phyloP scores from a whole-genome alignment of 495 filamentous ascomycete genomes.

The Neurospora sp. region DNA sequence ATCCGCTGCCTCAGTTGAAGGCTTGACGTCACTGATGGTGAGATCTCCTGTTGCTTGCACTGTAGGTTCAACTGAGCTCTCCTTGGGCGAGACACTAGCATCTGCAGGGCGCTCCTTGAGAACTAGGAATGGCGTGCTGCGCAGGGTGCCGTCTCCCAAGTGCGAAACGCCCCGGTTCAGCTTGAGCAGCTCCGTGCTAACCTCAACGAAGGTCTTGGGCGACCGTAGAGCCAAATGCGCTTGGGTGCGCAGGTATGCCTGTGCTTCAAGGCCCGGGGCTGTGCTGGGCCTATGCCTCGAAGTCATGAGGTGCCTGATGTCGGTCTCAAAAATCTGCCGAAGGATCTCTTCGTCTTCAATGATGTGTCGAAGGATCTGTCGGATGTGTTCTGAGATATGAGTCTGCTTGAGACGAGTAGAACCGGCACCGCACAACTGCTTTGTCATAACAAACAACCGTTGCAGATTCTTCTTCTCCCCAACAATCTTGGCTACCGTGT shows the following conservation, averaged over 20 bases:
- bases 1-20: conserved; percentile 39
- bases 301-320: conserved; percentile 64
- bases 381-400: conserved; percentile 45
- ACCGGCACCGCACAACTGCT: conserved; percentile 70
- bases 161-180: conserved; percentile 47
- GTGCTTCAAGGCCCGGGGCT: conserved; percentile 22
- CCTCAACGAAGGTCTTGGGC: conserved; percentile 80
- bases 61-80: conserved; percentile 28
- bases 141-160: conserved; percentile 39
- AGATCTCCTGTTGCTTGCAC: conserved; percentile 48
- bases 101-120: conserved; percentile 25
- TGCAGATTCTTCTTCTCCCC: conserved; percentile 84
- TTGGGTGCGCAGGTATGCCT: conserved; percentile 62
- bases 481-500: conserved; percentile 61
- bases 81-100: conserved; percentile 21
- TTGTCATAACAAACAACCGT: conserved; percentile 86
- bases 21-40: conserved; percentile 42
- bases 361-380: conserved; percentile 84
- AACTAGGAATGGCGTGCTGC: conserved; percentile 19
- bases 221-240: conserved; percentile 75
- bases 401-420: conserved; percentile 67
- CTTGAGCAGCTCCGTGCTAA: conserved; percentile 79
- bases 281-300: not conserved
- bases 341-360: conserved; percentile 88
- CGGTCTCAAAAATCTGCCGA: conserved; percentile 84